Evolutionary conservation across 2,329 filamentous ascomycete genomes (phyloP), one percentile per base, ranked within the genome.

Genomic region (Acephala macrosclerotiorum): DNA sequence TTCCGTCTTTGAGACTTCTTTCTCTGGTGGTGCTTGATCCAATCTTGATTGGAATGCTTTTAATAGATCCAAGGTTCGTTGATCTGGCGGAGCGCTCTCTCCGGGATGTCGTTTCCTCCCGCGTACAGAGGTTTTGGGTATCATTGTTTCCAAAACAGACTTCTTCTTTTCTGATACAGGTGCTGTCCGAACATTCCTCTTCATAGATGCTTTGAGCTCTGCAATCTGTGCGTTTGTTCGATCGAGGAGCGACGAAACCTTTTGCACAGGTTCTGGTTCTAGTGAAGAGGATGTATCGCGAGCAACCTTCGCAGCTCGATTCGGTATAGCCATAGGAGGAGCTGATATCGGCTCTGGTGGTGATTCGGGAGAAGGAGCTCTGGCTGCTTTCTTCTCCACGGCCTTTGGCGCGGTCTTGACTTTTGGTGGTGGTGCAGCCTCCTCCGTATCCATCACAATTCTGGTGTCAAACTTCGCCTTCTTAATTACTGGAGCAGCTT

Each of bases 21-120:
- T 81, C 29, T 29, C 77, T 62, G 80, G 74, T 26, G 80, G 76
- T 16, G 78, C 82, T 56, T 80, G 80, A 53, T 91, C 91, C 5
- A 99, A 84, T 69, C 91, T 93, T 2, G 88, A 86, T 74, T 90
- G 91, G 80, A 98, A 99, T 0, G 89, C 89, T 66, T 90, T 89
- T 64, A 98, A 85, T 49, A 94, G 81, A 63, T 90, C 86, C 18
- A 97, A 76, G 0, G 91, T 84, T 60, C 87, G 85, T 66, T 86
- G 82, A 68, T 93, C 91, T 16, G 84, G 81, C 7, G 80, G 76
- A 8, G 80, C 85, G 56, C 76, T 83, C 75, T 82, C 85, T 1
- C 86, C 88, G 16, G 85, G 84, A 60, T 87, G 84, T 63, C 91
- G 83, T 79, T 93, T 94, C 57, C 92, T 86, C 1, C 90, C 92